Base-by-base conservation (phyloP, 1,139 yeast genomes). In the Yamadazyma diddensiae region DNA sequence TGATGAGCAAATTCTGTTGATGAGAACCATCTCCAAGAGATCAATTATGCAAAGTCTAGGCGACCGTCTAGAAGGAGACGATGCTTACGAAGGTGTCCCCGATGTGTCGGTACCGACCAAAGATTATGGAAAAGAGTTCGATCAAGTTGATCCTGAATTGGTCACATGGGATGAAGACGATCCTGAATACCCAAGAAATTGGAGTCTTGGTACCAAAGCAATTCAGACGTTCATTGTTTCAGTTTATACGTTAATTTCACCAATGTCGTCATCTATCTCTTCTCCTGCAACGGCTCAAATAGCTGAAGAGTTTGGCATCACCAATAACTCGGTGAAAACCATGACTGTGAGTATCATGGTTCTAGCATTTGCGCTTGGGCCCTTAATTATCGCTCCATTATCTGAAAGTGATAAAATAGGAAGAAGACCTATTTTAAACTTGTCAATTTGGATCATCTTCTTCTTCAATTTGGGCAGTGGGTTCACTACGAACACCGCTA, bases 101-200 rank as follows among this genome's bases (percentile, higher is more conserved):
- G 70, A 62, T 34, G 49, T 58, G 14, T 44, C 66, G 0, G 62
- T 71, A 1, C 76, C 77, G 2, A 57, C 70, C 1, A 52, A 53
- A 30, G 61, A 65, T 37, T 72, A 58, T 41, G 81, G 81, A 13
- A 62, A 59, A 9, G 81, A 74, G 42, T 76, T 70, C 42, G 50
- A 57, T 16, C 59, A 59, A 3, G 48, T 73, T 5, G 85, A 79
- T 45, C 84, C 82, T 0, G 84, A 79, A 46, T 55, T 79, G 26
- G 78, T 79, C 4, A 70, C 82, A 1, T 79, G 84, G 84, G 81
- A 78, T 25, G 77, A 79, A 3, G 70, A 75, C 37, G 86, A 80
- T 47, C 79, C 82, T 0, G 57, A 57, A 14, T 70, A 72, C 43
- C 84, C 87, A 21, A 57, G 83, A 38, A 80, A 80, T 53, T 80